Conservation (phyloP, 306 rosid genomes). For the Trichosanthes truncata region DNA sequence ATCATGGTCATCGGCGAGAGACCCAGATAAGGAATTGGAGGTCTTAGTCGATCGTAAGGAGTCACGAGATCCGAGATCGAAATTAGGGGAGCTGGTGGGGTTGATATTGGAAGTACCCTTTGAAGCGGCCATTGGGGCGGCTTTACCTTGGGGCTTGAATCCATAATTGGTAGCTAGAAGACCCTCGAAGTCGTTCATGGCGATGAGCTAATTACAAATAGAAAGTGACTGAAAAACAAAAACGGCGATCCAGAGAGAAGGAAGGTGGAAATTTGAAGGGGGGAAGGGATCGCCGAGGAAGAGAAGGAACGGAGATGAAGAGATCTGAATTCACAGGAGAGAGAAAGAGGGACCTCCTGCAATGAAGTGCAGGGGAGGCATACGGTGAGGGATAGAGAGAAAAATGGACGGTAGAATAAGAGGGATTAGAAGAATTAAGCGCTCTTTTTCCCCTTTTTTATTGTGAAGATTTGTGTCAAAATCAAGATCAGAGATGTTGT, state of each 20-base stretch:
- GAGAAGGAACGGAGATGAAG: background rate
- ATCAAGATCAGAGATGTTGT: background rate
- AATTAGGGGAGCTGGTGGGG: constrained; percentile 17
- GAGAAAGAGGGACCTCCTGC: background rate
- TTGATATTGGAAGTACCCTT: constrained; percentile 28
- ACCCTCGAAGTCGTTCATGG: constrained; percentile 91
- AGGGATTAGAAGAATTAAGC: background rate
- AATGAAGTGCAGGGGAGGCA: constrained; percentile 2
- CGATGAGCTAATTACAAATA: background rate
- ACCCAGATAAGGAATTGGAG: constrained; percentile 33
- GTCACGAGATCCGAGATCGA: constrained; percentile 54
- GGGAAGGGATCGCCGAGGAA: background rate
- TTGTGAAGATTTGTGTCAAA: background rate
- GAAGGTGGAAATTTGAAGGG: background rate
- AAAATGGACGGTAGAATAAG: background rate
- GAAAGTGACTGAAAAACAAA: background rate
- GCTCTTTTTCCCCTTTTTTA: background rate
- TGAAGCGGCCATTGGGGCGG: constrained; percentile 73
- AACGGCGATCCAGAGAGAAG: background rate
- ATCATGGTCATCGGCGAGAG: constrained; percentile 35
- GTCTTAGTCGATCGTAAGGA: constrained; percentile 41
- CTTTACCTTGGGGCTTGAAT: constrained; percentile 67
- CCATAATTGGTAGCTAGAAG: constrained; percentile 64
- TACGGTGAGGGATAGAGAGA: constrained; percentile 4
- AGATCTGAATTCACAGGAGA: constrained; percentile 4